Percentiles rank a stretch among this genome's conserved stretches.
Conservation (phyloP, 2,329 filamentous ascomycete species). For the Tolypocladium inflatum region DNA sequence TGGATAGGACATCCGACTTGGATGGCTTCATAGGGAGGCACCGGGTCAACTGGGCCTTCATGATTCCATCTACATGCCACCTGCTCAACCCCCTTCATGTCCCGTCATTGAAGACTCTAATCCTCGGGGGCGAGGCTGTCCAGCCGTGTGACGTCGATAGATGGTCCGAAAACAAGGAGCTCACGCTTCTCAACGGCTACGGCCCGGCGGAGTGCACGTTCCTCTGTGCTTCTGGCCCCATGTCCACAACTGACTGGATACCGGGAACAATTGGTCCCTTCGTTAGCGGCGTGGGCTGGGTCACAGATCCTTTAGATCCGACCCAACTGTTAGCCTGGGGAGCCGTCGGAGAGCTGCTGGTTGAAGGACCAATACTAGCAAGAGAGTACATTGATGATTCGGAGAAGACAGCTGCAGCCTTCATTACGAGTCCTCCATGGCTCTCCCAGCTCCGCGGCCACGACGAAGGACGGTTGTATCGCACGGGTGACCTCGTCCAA, state of each 20-base stretch:
- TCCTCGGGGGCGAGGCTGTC: background rate
- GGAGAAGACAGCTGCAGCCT: slow-evolving; percentile 8
- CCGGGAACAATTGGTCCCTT: background rate
- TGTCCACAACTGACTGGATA: background rate
- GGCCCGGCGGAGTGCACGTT: background rate
- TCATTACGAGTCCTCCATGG: slow-evolving; percentile 35
- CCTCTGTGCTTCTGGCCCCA: background rate
- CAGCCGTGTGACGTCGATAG: background rate
- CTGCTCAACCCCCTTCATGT: background rate
- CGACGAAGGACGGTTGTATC: slow-evolving; percentile 25
- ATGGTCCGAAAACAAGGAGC: background rate
- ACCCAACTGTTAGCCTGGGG: slow-evolving; percentile 6
- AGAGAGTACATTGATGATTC: slow-evolving; percentile 11
- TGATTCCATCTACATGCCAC: background rate
- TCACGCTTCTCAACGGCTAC: background rate
- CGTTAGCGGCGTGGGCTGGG: slow-evolving; percentile 1
- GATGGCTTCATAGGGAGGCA: background rate
- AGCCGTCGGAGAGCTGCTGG: slow-evolving; percentile 13
- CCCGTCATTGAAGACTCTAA: background rate
- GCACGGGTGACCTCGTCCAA: slow-evolving; percentile 36
- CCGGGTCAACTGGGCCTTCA: slow-evolving; percentile 1
- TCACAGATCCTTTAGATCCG: background rate
- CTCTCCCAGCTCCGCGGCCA: slow-evolving; percentile 4
- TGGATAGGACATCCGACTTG: background rate
- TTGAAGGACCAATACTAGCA: slow-evolving; percentile 14